Evolutionary conservation across 139 green algal genomes (phyloP).

Genomic region (Volvox reticuliferus): DNA sequence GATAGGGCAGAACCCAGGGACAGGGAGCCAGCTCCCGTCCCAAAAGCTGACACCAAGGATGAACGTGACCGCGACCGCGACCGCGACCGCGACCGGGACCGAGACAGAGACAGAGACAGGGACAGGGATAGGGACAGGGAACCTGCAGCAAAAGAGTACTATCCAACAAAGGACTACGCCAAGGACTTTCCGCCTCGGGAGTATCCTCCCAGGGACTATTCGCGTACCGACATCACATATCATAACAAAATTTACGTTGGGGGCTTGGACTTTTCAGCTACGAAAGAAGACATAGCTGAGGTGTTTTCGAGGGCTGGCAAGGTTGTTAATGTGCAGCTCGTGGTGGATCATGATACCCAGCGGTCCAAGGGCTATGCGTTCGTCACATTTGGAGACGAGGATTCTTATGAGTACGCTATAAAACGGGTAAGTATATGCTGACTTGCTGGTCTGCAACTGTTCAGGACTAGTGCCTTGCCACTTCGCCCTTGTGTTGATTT

Average conservation of each 20-base stretch:
- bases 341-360: slow-evolving; percentile 26
- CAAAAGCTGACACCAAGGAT: slow-evolving; percentile 14
- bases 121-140: slow-evolving; percentile 19
- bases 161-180: neutral
- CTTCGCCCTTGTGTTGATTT: too few species aligned
- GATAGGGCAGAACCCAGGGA: neutral
- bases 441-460: neutral
- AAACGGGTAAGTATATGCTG: neutral
- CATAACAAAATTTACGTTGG: slow-evolving; percentile 44
- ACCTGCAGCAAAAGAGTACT: neutral
- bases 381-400: slow-evolving; percentile 17
- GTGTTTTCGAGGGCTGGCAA: slow-evolving; percentile 21
- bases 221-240: neutral
- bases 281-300: slow-evolving; percentile 29
- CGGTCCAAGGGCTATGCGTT: slow-evolving; percentile 39
- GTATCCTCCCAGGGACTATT: neutral
- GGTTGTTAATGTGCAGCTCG: slow-evolving; percentile 30
- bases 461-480: too few species aligned
- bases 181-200: slow-evolving; percentile 29
- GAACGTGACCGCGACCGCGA: slow-evolving; percentile 2
- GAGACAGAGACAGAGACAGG: neutral
- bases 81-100: neutral
- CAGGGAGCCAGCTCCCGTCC: neutral
- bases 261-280: slow-evolving; percentile 19
- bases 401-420: slow-evolving; percentile 23